phyloP scores from a whole-genome alignment of 352 stramenopile species.

The Blastocystis sp. region DNA sequence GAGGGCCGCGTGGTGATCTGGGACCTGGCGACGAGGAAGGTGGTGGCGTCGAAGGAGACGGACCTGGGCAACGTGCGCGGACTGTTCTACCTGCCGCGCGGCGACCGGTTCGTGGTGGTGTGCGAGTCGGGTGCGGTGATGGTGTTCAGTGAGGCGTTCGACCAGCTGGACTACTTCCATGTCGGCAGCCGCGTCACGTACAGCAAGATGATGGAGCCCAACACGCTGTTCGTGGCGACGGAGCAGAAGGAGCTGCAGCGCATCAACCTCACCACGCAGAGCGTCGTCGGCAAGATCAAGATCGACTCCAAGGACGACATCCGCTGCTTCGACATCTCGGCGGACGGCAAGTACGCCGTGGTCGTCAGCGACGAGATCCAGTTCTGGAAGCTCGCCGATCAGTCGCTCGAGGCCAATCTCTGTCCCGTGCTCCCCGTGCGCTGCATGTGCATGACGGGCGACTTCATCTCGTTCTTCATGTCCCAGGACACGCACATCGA shows the following conservation, averaged over 20 bases:
- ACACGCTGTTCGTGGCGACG: constrained; percentile 40
- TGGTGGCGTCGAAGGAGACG: constrained; percentile 48
- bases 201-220: not conserved
- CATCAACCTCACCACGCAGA: constrained; percentile 16
- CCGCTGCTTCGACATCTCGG: constrained; percentile 54
- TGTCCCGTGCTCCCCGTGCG: constrained; percentile 33
- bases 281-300: constrained; percentile 21
- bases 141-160: constrained; percentile 37
- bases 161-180: constrained; percentile 46
- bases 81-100: constrained; percentile 1
- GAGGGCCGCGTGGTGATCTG: constrained; percentile 36
- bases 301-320: constrained; percentile 5
- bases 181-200: constrained; percentile 23
- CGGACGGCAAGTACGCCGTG: constrained; percentile 59
- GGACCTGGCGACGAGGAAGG: constrained; percentile 36
- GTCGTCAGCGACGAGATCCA: constrained; percentile 56
- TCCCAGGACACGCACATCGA: constrained; percentile 66
- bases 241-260: constrained; percentile 38
- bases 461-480: constrained; percentile 67
- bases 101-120: constrained; percentile 35
- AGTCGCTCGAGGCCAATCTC: constrained; percentile 47
- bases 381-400: constrained; percentile 43
- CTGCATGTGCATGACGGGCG: constrained; percentile 50
- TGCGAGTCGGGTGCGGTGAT: constrained; percentile 46
- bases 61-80: constrained; percentile 55